Base-by-base conservation (phyloP, 2,329 filamentous ascomycete species). In the Penicillium italicum region DNA sequence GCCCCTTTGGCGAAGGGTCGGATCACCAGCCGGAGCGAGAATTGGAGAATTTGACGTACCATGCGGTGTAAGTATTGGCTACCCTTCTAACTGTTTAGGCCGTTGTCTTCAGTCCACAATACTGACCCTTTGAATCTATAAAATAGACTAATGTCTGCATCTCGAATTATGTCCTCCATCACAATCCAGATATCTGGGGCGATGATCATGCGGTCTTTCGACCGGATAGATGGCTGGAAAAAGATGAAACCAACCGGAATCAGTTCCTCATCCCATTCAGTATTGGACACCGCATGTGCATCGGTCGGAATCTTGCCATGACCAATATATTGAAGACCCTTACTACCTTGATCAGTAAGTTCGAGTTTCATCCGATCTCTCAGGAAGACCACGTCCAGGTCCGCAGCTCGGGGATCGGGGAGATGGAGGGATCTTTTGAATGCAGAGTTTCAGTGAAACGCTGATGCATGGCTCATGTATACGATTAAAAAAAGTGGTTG, bases 251-350 rank as follows among this genome's bases (percentile, higher is more conserved):
- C 4, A 30, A 30, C 11, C 30, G 16, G 8, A 47, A 33, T 37
- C 44, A 20, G 4, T 59, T 41, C 26, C 36, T 59, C 2, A 59
- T 57, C 8, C 57, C 57, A 12, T 57, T 57, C 31, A 59, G 57
- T 37, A 51, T 57, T 28, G 57, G 57, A 14, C 55, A 59, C 24
- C 30, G 57, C 24, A 53, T 53, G 49, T 59, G 55, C 11, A 59
- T 59, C 18, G 57, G 57, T 14, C 44, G 45, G 2, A 57, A 59
- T 34, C 42, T 59, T 9, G 55, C 57, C 7, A 59, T 59, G 55
- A 59, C 57, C 14, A 59, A 59, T 38, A 57, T 57, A 7, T 16
- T 55, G 14, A 57, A 57, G 55, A 59, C 57, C 6, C 5, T 52
- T 6, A 59, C 55, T 18, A 59, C 57, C 2, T 30, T 59, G 36